phyloP scores from a whole-genome alignment of 2,329 filamentous ascomycete species.

The Penicillium nordicum region DNA sequence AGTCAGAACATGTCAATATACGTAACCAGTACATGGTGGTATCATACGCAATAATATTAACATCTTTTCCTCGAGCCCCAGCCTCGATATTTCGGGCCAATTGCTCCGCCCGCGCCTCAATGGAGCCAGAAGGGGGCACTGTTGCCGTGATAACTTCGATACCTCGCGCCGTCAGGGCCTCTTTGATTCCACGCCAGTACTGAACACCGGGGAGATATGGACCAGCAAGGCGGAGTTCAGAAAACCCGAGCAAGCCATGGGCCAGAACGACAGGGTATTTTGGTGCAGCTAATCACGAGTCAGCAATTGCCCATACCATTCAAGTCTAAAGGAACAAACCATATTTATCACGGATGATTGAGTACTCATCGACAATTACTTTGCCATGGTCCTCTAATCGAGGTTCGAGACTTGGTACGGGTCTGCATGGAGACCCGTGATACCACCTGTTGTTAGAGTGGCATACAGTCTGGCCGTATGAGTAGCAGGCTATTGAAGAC shows the following conservation, averaged over 20 bases:
- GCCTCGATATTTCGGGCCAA: constrained; percentile 52
- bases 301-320: not conserved
- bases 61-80: constrained; percentile 54
- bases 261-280: constrained; percentile 61
- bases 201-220: constrained; percentile 55
- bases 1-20: not conserved
- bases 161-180: constrained; percentile 54
- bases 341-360: constrained; percentile 57
- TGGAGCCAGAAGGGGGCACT: constrained; percentile 58
- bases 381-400: constrained; percentile 52
- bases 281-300: constrained; percentile 35
- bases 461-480: not conserved
- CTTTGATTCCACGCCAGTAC: constrained; percentile 63
- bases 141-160: constrained; percentile 60
- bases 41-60: constrained; percentile 63
- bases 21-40: not conserved
- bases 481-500: not conserved
- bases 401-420: constrained; percentile 41
- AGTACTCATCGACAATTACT: constrained; percentile 60
- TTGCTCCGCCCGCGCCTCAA: constrained; percentile 55
- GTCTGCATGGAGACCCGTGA: constrained; percentile 15
- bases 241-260: constrained; percentile 64
- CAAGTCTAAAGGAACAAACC: constrained; percentile 33
- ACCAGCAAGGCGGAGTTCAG: constrained; percentile 57
- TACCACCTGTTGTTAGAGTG: constrained; percentile 11